Base-by-base conservation (phyloP, 371 early-diverging fungal genomes). In the Lichtheimia hyalospora region DNA sequence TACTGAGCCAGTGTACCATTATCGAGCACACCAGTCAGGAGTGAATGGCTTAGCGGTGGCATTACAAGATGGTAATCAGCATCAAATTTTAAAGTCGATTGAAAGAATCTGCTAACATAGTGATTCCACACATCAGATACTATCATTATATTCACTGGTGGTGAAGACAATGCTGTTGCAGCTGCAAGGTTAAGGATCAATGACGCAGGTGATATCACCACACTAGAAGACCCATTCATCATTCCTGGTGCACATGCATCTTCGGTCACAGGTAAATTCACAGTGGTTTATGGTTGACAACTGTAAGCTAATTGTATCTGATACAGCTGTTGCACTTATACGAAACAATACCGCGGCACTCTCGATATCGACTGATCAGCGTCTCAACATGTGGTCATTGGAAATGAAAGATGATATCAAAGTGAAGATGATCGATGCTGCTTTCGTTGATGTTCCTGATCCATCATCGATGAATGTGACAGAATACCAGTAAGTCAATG, bases 361-460 rank as follows among this genome's bases (percentile, higher is more conserved):
- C 42, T 75, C 84, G 2, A 75, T 70, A 12, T 80, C 83, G 16
- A 84, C 83, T 41, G 86, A 86, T 56, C 86, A 86, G 54, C 69
- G 81, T 53, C 28, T 86, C 3, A 81, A 82, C 34, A 44, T 74
- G n/a, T 86, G 86, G 86, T n/a, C n/a, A 2, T 46, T 46, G 46
- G 50, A 59, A 1, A n/a, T 84, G 12, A 53, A 64, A 2, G 52
- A 58, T 16, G 7, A 61, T 15, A 58, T 70, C 5, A 25, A 61
- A 2, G 58, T 86, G 5, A 43, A 44, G 8, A 58, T 79, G 55
- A 46, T 52, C 3, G 70, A 77, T 56, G 69, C 79, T 3, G 61
- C 73, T 13, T 84, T 75, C 61, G 73, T 84, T 25, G 82, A 86
- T 61, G 84, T 86, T 2, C 82, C 86, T 44, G 86, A 86, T 62